Evolutionary conservation across 176 grass and related monocot genomes (phyloP).

Genomic region (Eleusine coracana): DNA sequence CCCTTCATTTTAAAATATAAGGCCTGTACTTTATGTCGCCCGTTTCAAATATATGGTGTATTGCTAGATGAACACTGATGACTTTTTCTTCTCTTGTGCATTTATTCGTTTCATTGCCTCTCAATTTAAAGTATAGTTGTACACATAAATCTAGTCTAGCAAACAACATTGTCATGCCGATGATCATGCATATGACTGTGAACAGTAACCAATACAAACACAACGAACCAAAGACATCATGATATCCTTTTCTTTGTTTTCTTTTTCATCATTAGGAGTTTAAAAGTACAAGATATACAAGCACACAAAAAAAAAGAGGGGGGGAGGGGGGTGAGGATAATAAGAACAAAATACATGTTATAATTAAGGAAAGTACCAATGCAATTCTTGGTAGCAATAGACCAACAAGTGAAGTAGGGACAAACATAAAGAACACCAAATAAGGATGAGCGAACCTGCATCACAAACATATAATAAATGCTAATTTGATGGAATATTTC

Average conservation of each 20-base stretch:
- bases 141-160: neutral
- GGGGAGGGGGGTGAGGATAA: neutral
- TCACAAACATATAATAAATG: constrained; percentile 36
- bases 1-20: neutral
- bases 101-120: neutral
- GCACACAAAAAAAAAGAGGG: neutral
- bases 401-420: constrained; percentile 76
- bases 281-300: constrained; percentile 6
- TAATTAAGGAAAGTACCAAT: constrained; percentile 63
- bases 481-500: constrained; percentile 20
- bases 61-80: neutral
- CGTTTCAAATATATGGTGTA: neutral
- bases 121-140: neutral
- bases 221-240: neutral
- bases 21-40: neutral
- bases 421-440: constrained; percentile 95
- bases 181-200: constrained; percentile 2
- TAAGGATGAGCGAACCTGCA: constrained; percentile 91
- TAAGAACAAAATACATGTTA: constrained; percentile 28
- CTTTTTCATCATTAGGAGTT: neutral
- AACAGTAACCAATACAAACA: constrained; percentile 2
- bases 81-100: neutral
- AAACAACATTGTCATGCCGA: neutral
- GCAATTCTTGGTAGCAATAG: constrained; percentile 74
- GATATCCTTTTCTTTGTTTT: constrained; percentile 2